phyloP scores from a whole-genome alignment of 345 rosid genomes.

The Geranium rotundifolium region DNA sequence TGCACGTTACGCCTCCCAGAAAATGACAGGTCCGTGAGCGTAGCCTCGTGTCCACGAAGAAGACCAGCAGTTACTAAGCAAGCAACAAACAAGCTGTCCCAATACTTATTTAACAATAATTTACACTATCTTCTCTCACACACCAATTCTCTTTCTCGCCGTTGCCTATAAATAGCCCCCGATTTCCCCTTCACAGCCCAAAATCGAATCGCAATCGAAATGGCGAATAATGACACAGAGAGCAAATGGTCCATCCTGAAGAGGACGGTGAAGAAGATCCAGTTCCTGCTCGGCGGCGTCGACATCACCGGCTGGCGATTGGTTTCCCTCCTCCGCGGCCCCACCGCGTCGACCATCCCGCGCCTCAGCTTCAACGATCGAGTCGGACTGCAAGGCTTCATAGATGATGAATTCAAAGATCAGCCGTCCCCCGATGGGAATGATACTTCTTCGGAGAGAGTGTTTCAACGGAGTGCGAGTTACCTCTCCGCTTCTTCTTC shows the following conservation, averaged over 20 bases:
- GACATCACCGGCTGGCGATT: neutral
- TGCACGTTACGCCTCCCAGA: neutral
- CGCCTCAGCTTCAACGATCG: neutral
- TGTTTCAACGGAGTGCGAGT: neutral
- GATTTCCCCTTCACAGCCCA: neutral
- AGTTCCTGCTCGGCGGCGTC: neutral
- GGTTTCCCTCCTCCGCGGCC: neutral
- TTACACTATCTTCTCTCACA: too few relatives aligned
- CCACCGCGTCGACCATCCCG: neutral
- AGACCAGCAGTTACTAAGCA: too few relatives aligned
- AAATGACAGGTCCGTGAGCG: too few relatives aligned
- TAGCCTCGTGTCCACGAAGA: neutral
- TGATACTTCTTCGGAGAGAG: neutral
- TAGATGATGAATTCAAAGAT: neutral
- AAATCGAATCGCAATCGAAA: too few relatives aligned
- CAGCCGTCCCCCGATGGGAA: neutral
- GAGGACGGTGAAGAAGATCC: neutral
- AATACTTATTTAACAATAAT: too few relatives aligned
- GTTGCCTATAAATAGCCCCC: neutral
- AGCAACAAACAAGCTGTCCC: neutral
- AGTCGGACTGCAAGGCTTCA: neutral
- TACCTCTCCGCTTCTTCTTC: slow-evolving; percentile 5
- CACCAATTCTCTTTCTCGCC: neutral
- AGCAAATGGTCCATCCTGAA: neutral
- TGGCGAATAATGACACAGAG: neutral